A percentile compares a stretch with the other conserved stretches of the same genome.
These are phyloP conservation scores for Gillenia trifoliata DNA, from an alignment of 306 rosid genomes.

Conservation along the genomic window DNA sequence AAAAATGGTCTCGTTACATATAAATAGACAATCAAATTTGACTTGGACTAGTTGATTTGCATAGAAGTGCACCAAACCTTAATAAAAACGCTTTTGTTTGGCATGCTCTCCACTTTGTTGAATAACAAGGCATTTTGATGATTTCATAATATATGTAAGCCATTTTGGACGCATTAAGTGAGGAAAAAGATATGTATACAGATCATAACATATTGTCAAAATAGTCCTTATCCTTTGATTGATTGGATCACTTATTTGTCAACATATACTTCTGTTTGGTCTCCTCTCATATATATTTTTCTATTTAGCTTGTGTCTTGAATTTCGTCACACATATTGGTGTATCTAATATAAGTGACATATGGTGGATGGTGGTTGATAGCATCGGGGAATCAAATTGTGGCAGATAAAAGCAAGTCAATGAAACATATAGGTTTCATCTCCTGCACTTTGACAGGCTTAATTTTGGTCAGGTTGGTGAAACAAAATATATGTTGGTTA, in stretches of 20 bases:
- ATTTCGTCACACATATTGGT: neutral
- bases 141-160: neutral
- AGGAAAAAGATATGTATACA: neutral
- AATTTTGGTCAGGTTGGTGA: neutral
- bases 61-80: neutral
- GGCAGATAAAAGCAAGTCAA: neutral
- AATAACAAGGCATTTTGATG: neutral
- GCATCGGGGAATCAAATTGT: neutral
- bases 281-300: neutral
- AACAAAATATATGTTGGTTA: too few species aligned
- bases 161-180: neutral
- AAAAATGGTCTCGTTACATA: too few species aligned
- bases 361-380: slow-evolving; percentile 1
- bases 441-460: neutral
- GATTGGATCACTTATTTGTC: neutral
- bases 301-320: neutral
- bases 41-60: neutral
- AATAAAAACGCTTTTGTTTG: neutral
- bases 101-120: neutral
- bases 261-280: neutral
- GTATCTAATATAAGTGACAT: neutral
- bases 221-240: neutral
- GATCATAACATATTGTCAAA: neutral
- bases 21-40: too few species aligned
- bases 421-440: neutral